Percentiles rank a stretch among this genome's conserved stretches.
Evolutionary conservation across 2,329 filamentous ascomycete genomes (phyloP).

Genomic region (Fusarium brevicatenulatum): DNA sequence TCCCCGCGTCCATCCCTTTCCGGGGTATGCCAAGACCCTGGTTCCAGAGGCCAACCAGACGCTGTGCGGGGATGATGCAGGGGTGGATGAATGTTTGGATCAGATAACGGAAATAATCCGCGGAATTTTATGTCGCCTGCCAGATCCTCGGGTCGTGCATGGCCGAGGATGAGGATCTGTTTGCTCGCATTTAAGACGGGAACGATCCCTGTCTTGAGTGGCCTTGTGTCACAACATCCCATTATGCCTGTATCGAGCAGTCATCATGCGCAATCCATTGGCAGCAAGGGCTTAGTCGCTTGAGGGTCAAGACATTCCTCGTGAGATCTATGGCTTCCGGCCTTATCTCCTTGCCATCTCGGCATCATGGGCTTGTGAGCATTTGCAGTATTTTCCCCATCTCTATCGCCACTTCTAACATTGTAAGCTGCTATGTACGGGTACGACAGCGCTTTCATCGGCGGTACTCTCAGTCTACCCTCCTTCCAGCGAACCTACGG

Average conservation of each 20-base stretch:
- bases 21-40: not conserved
- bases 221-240: rapidly evolving
- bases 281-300: not conserved
- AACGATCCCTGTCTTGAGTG: not conserved
- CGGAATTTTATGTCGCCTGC: not conserved
- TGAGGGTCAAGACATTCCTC: not conserved
- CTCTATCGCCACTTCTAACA: rapidly evolving
- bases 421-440: not conserved
- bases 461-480: not conserved
- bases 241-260: rapidly evolving
- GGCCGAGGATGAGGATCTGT: not conserved
- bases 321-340: not conserved
- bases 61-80: not conserved
- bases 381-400: no score
- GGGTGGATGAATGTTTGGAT: not conserved
- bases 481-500: not conserved
- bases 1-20: not conserved
- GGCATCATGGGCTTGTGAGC: not conserved
- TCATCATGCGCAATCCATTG: not conserved
- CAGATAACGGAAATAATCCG: not conserved
- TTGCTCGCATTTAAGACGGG: not conserved
- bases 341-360: not conserved
- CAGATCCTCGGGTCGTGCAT: not conserved
- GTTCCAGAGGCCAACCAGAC: not conserved
- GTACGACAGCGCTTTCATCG: not conserved